Base-by-base conservation (phyloP, 2,329 filamentous ascomycete species). In the Hortaea werneckii region DNA sequence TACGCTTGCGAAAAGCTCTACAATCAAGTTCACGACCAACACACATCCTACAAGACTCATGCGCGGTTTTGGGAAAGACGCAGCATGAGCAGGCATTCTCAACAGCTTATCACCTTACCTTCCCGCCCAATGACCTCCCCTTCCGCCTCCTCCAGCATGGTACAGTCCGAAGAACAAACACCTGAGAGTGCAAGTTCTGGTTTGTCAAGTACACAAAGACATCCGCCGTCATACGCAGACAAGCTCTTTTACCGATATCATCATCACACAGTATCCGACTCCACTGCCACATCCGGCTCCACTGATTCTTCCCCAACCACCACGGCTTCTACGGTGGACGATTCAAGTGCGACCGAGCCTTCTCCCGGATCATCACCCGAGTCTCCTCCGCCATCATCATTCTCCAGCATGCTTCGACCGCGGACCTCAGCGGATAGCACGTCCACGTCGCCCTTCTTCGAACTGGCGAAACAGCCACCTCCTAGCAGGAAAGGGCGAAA, bases 261-360 rank as follows among this genome's bases (percentile, higher is more conserved):
- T 66, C 80, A 82, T 59, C 83, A 86, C 63, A 76, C 80, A 62
- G 78, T 86, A 61, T 87, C 83, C 68, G 83, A 79, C n/a, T 89
- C 83, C 6, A 87, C 84, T 2, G 76, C 76, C 8, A 40, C 40
- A 45, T 86, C 85, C 11, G 87, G 86, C 53, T 96, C 92, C 1
- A 86, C 86, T 37, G 89, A 95, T 60, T 95, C 90, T 20, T 96
- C 90, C 6, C 92, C 92, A 1, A 96, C 90, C 6, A 95, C 89
- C 3, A 95, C 90, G 2, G 78, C 92, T 42, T 95, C 88, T 5
- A 95, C 87, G 13, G 87, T 90, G 52, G 90, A 95, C 67, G 94
- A 89, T 5, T 90, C 87, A 6, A 86, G 87, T 29, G 75, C 92
- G 41, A 89, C 89, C 29, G 90, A 96, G 58, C 83, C 87, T 6